Evolutionary conservation across 2,329 filamentous ascomycete species (phyloP).

Genomic region (Colletotrichum caudatum): DNA sequence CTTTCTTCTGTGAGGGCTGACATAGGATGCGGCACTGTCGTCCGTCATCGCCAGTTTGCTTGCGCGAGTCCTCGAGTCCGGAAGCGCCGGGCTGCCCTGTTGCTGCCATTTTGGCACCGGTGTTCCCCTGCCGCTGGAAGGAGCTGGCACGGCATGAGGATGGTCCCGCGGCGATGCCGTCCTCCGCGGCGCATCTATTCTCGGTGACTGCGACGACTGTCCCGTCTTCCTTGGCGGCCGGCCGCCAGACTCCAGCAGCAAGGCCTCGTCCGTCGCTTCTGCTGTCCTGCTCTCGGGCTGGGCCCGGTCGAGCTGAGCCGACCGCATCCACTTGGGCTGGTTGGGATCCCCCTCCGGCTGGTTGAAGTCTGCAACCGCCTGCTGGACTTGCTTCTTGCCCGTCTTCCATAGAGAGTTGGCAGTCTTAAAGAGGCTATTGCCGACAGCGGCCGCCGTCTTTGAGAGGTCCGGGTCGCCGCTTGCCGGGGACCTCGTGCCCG

Average conservation of each 20-base stretch:
- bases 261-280: constrained; percentile 76
- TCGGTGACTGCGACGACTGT: constrained; percentile 50
- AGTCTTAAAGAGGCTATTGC: constrained; percentile 88
- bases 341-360: constrained; percentile 77
- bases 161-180: constrained; percentile 57
- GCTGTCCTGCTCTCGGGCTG: constrained; percentile 51
- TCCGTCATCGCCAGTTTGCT: constrained; percentile 82
- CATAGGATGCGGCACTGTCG: constrained; percentile 83
- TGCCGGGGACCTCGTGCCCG: constrained; percentile 68
- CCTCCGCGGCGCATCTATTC: constrained; percentile 46
- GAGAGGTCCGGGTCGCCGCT: constrained; percentile 78
- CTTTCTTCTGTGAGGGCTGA: constrained; percentile 87
- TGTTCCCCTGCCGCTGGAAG: constrained; percentile 56
- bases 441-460: constrained; percentile 84
- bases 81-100: constrained; percentile 58
- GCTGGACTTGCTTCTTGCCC: constrained; percentile 90
- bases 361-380: constrained; percentile 89
- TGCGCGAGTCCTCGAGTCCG: constrained; percentile 70
- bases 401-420: constrained; percentile 97
- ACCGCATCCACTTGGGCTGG: constrained; percentile 96
- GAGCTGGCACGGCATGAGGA: constrained; percentile 61
- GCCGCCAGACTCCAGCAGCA: constrained; percentile 79
- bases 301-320: constrained; percentile 62
- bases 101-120: constrained; percentile 73
- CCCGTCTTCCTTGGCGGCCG: constrained; percentile 61